phyloP scores from a whole-genome alignment of 73 alveolate genomes.

The Paramecium tetraurelia region DNA sequence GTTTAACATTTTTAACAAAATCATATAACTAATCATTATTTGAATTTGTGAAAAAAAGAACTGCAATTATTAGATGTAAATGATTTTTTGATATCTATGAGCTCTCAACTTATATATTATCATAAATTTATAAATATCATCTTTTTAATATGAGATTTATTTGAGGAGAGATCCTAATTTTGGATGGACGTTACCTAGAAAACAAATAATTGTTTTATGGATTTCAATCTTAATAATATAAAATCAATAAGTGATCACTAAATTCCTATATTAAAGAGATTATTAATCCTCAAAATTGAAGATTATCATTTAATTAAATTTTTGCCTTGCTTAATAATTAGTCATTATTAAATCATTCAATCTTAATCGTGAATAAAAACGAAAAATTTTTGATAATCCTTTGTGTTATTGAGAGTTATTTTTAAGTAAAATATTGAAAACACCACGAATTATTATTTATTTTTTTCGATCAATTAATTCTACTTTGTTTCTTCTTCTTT shows the following conservation, averaged over 20 bases:
- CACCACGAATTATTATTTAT: too few relatives aligned
- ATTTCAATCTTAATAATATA: not conserved
- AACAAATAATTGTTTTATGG: too few relatives aligned
- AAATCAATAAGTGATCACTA: not conserved
- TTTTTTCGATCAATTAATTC: too few relatives aligned
- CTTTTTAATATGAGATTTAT: not conserved
- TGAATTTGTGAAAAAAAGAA: not conserved
- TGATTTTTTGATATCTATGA: not conserved
- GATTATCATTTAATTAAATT: not conserved
- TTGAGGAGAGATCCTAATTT: not conserved
- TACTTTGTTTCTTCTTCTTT: too few relatives aligned
- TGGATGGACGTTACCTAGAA: too few relatives aligned
- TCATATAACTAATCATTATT: not conserved
- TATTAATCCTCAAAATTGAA: not conserved
- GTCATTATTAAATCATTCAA: too few relatives aligned
- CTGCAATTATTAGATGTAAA: not conserved
- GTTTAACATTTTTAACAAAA: not conserved
- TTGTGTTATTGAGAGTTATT: too few relatives aligned
- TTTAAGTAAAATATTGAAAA: too few relatives aligned
- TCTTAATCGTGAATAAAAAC: too few relatives aligned
- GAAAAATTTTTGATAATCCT: too few relatives aligned
- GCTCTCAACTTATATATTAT: not conserved
- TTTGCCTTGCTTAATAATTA: not conserved
- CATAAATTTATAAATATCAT: not conserved
- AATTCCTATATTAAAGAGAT: not conserved